phyloP scores from a whole-genome alignment of 2,329 filamentous ascomycete species.

The Phialophora chinensis region DNA sequence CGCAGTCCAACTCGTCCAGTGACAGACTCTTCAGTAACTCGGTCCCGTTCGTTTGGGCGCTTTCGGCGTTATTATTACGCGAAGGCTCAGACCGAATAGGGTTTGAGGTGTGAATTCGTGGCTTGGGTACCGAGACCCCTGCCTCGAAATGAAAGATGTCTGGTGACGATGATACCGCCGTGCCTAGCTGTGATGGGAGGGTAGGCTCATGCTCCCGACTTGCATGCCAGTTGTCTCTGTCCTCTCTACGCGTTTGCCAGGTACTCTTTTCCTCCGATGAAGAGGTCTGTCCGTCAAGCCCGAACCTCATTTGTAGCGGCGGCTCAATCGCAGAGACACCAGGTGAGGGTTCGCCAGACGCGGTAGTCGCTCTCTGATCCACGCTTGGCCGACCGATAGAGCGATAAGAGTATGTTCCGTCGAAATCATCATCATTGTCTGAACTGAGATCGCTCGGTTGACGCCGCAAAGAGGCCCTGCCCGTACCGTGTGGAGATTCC shows the following conservation, averaged over 20 bases:
- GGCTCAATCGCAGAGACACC: slow-evolving; percentile 19
- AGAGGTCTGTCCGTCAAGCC: slow-evolving; percentile 9
- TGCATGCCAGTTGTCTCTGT: slow-evolving; percentile 18
- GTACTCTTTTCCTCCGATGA: not conserved
- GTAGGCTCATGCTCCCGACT: slow-evolving; percentile 9
- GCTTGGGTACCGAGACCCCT: slow-evolving; percentile 18
- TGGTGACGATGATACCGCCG: slow-evolving; percentile 29
- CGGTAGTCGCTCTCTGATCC: slow-evolving; percentile 2
- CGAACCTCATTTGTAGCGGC: slow-evolving; percentile 28
- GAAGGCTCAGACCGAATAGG: slow-evolving; percentile 20
- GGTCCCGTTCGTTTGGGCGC: not conserved
- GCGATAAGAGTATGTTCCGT: slow-evolving; percentile 20
- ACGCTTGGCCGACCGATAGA: slow-evolving; percentile 1
- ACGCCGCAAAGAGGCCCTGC: not conserved
- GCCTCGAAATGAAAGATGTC: slow-evolving; percentile 35
- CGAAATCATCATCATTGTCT: slow-evolving; percentile 26
- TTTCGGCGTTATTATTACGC: not conserved
- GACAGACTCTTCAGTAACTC: slow-evolving; percentile 12
- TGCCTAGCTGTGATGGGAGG: slow-evolving; percentile 22
- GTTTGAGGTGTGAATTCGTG: slow-evolving; percentile 34
- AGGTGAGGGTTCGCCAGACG: slow-evolving; percentile 10
- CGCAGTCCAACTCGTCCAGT: slow-evolving; percentile 33
- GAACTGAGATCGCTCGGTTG: slow-evolving; percentile 12
- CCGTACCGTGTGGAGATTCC: slow-evolving; percentile 35
- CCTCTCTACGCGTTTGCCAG: not conserved